These are phyloP conservation scores for Martiniozyma abietophila DNA, from an alignment of 805 yeast species.

Conservation along the genomic window DNA sequence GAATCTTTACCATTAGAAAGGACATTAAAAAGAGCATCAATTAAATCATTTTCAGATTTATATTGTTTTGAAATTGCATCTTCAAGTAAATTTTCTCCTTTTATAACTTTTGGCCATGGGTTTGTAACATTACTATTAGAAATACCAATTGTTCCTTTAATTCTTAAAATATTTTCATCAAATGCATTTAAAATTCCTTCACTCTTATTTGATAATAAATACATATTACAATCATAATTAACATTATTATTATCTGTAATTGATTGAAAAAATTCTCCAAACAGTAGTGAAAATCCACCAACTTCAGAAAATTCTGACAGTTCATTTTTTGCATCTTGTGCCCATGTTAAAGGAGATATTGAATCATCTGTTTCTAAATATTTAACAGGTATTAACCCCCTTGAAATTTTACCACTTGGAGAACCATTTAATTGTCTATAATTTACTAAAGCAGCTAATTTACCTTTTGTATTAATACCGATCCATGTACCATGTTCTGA, in stretches of 20 bases:
- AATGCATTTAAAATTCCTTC: slow-evolving; percentile 20
- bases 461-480: slow-evolving; percentile 49
- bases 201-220: slow-evolving; percentile 41
- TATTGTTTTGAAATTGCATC: slow-evolving; percentile 25
- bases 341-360: slow-evolving; percentile 37
- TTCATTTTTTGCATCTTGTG: slow-evolving; percentile 21
- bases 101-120: slow-evolving; percentile 67
- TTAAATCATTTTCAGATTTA: slow-evolving; percentile 10
- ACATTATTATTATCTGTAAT: no score
- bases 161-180: slow-evolving; percentile 4
- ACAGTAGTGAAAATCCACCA: slow-evolving; percentile 58
- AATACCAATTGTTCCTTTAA: slow-evolving; percentile 40
- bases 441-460: slow-evolving; percentile 68
- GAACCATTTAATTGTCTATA: slow-evolving; percentile 40
- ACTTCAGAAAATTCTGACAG: slow-evolving; percentile 28
- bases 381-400: slow-evolving; percentile 37
- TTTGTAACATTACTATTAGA: slow-evolving; percentile 58
- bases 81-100: slow-evolving; percentile 57
- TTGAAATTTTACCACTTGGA: slow-evolving; percentile 21
- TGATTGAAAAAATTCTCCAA: slow-evolving; percentile 40
- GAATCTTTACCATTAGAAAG: slow-evolving; percentile 36
- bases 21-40: slow-evolving; percentile 36
- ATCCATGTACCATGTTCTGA: slow-evolving; percentile 87
- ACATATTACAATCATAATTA: slow-evolving; percentile 28
- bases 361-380: slow-evolving; percentile 26